Conservation (phyloP, 1,139 yeast species). For the Protomyces gravidus region DNA sequence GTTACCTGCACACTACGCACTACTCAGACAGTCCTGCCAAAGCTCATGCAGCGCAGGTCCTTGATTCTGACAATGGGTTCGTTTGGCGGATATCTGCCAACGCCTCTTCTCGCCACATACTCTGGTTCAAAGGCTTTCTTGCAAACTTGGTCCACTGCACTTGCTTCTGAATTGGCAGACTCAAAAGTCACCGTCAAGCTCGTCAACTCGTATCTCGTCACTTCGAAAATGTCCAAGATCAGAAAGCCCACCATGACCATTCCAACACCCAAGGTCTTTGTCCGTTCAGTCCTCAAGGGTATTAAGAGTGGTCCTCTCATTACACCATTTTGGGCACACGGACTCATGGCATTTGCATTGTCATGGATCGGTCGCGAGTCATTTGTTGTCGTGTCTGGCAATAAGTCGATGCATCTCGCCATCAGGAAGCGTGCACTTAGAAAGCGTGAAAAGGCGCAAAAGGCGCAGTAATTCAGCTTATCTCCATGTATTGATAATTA, state of each 20-base stretch:
- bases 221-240: slow-evolving; percentile 94
- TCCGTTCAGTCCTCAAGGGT: slow-evolving; percentile 65
- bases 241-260: slow-evolving; percentile 67
- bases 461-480: slow-evolving; percentile 6
- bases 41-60: slow-evolving; percentile 47
- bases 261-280: slow-evolving; percentile 81
- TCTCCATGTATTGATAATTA: too few species aligned
- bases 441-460: slow-evolving; percentile 52
- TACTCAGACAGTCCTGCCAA: slow-evolving; percentile 72
- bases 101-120: slow-evolving; percentile 87
- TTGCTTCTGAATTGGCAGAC: slow-evolving; percentile 75
- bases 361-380: slow-evolving; percentile 20
- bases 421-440: slow-evolving; percentile 78
- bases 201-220: slow-evolving; percentile 82
- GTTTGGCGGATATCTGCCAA: slow-evolving; percentile 88
- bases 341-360: slow-evolving; percentile 64
- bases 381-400: slow-evolving; percentile 60
- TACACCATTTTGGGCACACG: slow-evolving; percentile 95
- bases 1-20: slow-evolving; percentile 77
- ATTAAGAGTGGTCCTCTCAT: slow-evolving; percentile 86
- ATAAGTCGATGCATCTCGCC: slow-evolving; percentile 69
- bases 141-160: slow-evolving; percentile 85
- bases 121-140: slow-evolving; percentile 95
- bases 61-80: slow-evolving; percentile 93
- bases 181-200: slow-evolving; percentile 78